phyloP scores from a whole-genome alignment of 371 early-diverging fungal genomes.

The Mucor indicus region DNA sequence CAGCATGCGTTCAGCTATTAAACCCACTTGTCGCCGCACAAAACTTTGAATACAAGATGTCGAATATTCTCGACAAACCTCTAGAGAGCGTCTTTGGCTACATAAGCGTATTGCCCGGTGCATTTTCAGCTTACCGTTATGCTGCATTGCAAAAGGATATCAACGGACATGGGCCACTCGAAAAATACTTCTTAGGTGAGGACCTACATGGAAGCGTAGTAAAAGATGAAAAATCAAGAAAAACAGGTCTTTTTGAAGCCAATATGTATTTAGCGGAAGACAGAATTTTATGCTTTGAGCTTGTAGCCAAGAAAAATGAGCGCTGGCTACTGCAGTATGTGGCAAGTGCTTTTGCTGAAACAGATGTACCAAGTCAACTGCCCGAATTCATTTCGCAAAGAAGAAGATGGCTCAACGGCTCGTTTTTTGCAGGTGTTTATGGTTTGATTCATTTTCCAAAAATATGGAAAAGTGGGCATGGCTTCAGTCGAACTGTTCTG shows the following conservation, averaged over 20 bases:
- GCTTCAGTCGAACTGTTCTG: slow-evolving; percentile 55
- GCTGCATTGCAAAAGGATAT: slow-evolving; percentile 68
- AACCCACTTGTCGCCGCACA: slow-evolving; percentile 86
- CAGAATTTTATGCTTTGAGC: slow-evolving; percentile 84
- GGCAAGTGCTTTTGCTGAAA: slow-evolving; percentile 73
- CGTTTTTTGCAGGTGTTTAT: slow-evolving; percentile 70
- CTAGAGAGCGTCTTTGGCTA: slow-evolving; percentile 86
- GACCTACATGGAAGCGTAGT: slow-evolving; percentile 28
- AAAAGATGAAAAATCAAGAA: slow-evolving; percentile 32
- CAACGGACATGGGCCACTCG: slow-evolving; percentile 59
- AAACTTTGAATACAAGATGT: slow-evolving; percentile 83
- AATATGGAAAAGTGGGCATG: slow-evolving; percentile 65
- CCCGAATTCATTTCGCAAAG: slow-evolving; percentile 87
- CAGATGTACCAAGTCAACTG: slow-evolving; percentile 78
- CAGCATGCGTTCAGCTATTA: slow-evolving; percentile 58
- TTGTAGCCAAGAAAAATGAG: slow-evolving; percentile 70
- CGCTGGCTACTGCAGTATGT: slow-evolving; percentile 70
- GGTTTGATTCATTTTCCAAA: slow-evolving; percentile 51
- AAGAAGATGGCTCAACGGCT: slow-evolving; percentile 89
- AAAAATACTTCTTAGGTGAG: slow-evolving; percentile 80
- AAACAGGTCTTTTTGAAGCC: slow-evolving; percentile 54
- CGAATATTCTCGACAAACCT: slow-evolving; percentile 86
- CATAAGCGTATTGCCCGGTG: slow-evolving; percentile 83
- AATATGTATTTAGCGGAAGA: slow-evolving; percentile 86
- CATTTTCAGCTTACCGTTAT: slow-evolving; percentile 86